Evolutionary conservation across 192 early-diverging fungal species (phyloP), one percentile per base, ranked within the genome.

Genomic region (Coemansia sp.): DNA sequence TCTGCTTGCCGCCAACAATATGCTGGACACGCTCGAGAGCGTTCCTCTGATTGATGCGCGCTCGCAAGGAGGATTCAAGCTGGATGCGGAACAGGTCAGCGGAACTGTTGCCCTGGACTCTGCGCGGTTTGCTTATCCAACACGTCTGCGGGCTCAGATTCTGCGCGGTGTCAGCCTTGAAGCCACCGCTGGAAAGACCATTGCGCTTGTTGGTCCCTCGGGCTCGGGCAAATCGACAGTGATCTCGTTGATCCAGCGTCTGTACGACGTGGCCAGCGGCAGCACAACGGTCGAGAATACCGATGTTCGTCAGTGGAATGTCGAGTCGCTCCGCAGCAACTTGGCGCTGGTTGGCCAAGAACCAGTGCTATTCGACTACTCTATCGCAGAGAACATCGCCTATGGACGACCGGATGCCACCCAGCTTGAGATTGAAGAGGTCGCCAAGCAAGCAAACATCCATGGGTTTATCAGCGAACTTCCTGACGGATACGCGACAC

Each of bases 341-440:
- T 78, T 96, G 85, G 91, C 93, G 17, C 79, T 98, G n/a, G 96
- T 98, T 11, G 90, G 91, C 28, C 96, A 98, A 75, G 95, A 97
- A 83, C 96, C 96, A 4, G 88, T 93, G 43, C 75, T 98, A 43
- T 96, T 97, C 71, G 92, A 95, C 81, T 81, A 93, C 74, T 86
- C 89, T 32, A 91, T 98, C 68, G 86, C 85, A 33, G 94, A 97
- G 15, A 98, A 98, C 86, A 95, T 98, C 59, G 83, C 80, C 7
- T 96, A 93, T 72, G 91, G 89, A 33, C 70, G 83, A 0, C 85
- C 87, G 9, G 71, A 63, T 9, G 81, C 81, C 1, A 78, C 90
- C 6, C 75, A 87, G 55, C 71, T 77, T 41, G 85, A 91, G 60
- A 83, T 93, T n/a, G 86, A 87, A 70, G 71, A 61, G 1, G 90